Percentiles rank a stretch among this genome's conserved stretches.
Conservation (phyloP, 2,329 filamentous ascomycete genomes). For the Neofusicoccum kwambonambiense region DNA sequence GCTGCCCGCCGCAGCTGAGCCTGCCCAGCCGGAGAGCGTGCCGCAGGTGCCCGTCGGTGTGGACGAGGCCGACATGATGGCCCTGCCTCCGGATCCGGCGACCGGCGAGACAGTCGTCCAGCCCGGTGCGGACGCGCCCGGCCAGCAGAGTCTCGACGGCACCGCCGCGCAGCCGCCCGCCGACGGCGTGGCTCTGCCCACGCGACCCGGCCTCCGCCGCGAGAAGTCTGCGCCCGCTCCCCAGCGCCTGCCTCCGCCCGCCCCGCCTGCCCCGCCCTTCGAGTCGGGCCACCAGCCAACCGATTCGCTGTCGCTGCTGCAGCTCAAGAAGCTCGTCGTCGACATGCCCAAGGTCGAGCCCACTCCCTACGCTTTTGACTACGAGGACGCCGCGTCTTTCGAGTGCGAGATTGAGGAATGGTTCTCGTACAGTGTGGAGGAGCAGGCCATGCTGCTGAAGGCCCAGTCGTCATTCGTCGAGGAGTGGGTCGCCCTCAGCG, state of each 20-base stretch:
- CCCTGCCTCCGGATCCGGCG: slow-evolving; percentile 31
- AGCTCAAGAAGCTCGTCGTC: slow-evolving; percentile 45
- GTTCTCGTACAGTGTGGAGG: slow-evolving; percentile 89
- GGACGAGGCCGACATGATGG: slow-evolving; percentile 39
- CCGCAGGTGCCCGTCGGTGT: slow-evolving; percentile 35
- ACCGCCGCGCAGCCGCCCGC: slow-evolving; percentile 19
- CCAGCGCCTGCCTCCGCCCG: slow-evolving; percentile 45
- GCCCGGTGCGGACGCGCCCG: slow-evolving; percentile 37
- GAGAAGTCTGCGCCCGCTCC: slow-evolving; percentile 41
- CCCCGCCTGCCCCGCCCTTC: slow-evolving; percentile 33
- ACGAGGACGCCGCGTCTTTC: slow-evolving; percentile 56
- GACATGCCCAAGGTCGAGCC: slow-evolving; percentile 44
- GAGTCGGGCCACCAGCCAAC: slow-evolving; percentile 33
- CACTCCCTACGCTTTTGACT: slow-evolving; percentile 72
- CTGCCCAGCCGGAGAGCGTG: slow-evolving; percentile 20
- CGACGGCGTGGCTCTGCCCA: slow-evolving; percentile 27
- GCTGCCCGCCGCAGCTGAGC: background rate
- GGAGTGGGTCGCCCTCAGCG: slow-evolving; percentile 57
- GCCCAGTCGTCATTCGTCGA: slow-evolving; percentile 75
- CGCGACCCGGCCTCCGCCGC: slow-evolving; percentile 41
- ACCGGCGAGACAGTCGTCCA: slow-evolving; percentile 31
- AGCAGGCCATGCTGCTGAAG: slow-evolving; percentile 74
- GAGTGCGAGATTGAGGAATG: slow-evolving; percentile 94
- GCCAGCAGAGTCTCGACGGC: slow-evolving; percentile 29
- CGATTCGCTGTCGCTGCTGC: slow-evolving; percentile 48